Conservation (phyloP, 768 basidiomycete species). For the Ephemerocybe angulata region DNA sequence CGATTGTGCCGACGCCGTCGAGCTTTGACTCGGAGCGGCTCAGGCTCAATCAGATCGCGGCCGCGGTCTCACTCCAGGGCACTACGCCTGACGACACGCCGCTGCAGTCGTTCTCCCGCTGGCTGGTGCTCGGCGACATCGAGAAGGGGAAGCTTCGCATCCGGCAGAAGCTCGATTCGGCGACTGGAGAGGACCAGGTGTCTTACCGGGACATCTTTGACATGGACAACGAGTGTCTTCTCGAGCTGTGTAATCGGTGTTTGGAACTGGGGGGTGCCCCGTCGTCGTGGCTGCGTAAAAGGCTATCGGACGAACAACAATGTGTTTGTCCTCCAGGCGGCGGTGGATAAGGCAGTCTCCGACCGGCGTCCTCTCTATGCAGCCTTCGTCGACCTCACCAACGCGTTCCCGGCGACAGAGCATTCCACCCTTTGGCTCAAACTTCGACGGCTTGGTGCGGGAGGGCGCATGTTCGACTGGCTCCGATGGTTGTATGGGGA, state of each 20-base stretch:
- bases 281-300: conserved; percentile 11
- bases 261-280: neutral
- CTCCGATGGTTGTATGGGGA: conserved; percentile 19
- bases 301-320: conserved; percentile 9
- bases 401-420: conserved; percentile 34
- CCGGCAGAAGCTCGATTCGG: neutral
- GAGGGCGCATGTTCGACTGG: conserved; percentile 28
- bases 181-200: conserved; percentile 3
- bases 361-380: conserved; percentile 18
- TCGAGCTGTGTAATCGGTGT: conserved; percentile 14
- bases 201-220: conserved; percentile 1
- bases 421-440: conserved; percentile 30
- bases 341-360: conserved; percentile 18
- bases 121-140: neutral
- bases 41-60: neutral
- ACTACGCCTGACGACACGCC: neutral
- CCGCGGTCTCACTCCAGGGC: neutral
- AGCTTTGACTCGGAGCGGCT: neutral
- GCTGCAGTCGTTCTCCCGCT: neutral
- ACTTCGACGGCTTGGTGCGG: conserved; percentile 17
- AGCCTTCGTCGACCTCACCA: conserved; percentile 22
- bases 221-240: conserved; percentile 11
- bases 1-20: neutral
- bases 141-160: neutral
- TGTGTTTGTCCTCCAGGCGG: conserved; percentile 15